phyloP scores from a whole-genome alignment of 768 basidiomycete genomes.

The Clitopilus passeckerianus region DNA sequence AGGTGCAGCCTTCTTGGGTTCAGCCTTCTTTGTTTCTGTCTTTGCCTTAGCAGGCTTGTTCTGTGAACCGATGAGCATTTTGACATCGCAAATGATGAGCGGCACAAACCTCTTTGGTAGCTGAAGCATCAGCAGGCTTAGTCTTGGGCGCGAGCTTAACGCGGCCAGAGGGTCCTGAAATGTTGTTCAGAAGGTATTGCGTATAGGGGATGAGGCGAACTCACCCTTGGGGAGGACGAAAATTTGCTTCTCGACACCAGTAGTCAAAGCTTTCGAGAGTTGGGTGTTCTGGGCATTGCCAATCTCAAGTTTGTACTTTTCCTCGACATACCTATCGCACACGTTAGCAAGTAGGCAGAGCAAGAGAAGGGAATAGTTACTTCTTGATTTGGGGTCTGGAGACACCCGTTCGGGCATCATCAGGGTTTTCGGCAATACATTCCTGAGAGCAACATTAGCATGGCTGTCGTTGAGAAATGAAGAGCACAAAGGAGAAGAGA shows the following conservation, averaged over 20 bases:
- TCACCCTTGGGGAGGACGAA: slow-evolving; percentile 89
- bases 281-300: slow-evolving; percentile 74
- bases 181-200: slow-evolving; percentile 1
- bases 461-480: background rate
- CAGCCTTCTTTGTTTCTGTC: slow-evolving; percentile 23
- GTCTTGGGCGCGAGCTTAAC: slow-evolving; percentile 63
- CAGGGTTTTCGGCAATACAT: slow-evolving; percentile 68
- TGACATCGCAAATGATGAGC: slow-evolving; percentile 8
- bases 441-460: slow-evolving; percentile 45
- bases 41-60: slow-evolving; percentile 28
- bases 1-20: slow-evolving; percentile 18
- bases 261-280: slow-evolving; percentile 74
- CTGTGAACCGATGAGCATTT: slow-evolving; percentile 9
- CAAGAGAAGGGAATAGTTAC: slow-evolving; percentile 30
- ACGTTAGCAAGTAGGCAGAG: slow-evolving; percentile 11
- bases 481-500: slow-evolving; percentile 11
- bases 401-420: slow-evolving; percentile 79
- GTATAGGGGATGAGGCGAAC: slow-evolving; percentile 3
- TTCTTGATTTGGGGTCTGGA: slow-evolving; percentile 94
- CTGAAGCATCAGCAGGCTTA: slow-evolving; percentile 31
- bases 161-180: slow-evolving; percentile 59
- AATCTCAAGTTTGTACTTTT: slow-evolving; percentile 76
- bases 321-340: slow-evolving; percentile 68
- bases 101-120: slow-evolving; percentile 34
- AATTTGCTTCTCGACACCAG: slow-evolving; percentile 77